phyloP scores from a whole-genome alignment of 129 eudicot species.

The Dittrichia graveolens region DNA sequence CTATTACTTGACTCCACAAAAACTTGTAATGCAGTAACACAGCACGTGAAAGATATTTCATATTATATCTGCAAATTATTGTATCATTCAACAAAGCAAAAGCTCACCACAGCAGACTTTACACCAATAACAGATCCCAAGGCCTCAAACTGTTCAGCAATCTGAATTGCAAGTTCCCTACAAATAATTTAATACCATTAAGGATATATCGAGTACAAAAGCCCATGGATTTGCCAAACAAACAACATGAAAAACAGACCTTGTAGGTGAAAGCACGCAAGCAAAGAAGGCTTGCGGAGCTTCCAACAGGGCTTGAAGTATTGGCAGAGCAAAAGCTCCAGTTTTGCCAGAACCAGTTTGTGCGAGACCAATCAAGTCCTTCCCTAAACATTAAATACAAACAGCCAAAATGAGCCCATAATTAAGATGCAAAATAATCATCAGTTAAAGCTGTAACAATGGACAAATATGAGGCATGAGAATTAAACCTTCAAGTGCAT shows the following conservation, averaged over 20 bases:
- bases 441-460: no score
- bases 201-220: neutral
- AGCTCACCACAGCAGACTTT: slow-evolving; percentile 79
- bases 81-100: neutral
- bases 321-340: slow-evolving; percentile 92
- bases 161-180: slow-evolving; percentile 91
- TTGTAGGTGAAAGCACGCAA: slow-evolving; percentile 86
- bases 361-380: slow-evolving; percentile 89
- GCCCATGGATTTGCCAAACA: neutral
- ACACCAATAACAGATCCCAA: slow-evolving; percentile 76
- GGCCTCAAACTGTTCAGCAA: slow-evolving; percentile 89
- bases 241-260: slow-evolving; percentile 34
- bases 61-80: neutral
- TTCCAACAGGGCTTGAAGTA: slow-evolving; percentile 61
- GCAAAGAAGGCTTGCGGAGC: slow-evolving; percentile 71
- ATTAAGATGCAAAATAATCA: neutral
- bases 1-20: neutral
- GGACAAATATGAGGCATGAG: no score
- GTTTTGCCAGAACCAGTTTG: slow-evolving; percentile 99
- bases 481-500: slow-evolving; percentile 64
- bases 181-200: slow-evolving; percentile 5
- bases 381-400: slow-evolving; percentile 45
- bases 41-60: neutral
- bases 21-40: neutral
- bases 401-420: slow-evolving; percentile 13